These are phyloP conservation scores for Boletus pseudo-olivaceus DNA, from an alignment of 768 basidiomycete genomes.

Conservation along the genomic window DNA sequence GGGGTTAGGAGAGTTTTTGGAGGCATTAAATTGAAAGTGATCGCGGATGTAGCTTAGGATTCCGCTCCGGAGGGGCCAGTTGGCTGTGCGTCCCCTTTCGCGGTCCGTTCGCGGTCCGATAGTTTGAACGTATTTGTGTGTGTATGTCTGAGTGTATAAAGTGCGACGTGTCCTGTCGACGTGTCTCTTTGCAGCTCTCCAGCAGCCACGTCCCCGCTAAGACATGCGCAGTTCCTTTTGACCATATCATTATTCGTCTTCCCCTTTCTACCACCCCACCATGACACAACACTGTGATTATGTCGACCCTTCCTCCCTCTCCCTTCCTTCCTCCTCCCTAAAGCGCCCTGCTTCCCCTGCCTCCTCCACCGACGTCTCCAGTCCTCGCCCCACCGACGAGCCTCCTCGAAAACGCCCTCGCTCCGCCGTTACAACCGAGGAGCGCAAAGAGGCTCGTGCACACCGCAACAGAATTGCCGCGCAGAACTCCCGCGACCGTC, in stretches of 20 bases:
- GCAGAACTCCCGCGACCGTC: constrained; percentile 87
- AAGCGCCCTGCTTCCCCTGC: constrained; percentile 29
- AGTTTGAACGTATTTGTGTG: constrained; percentile 22
- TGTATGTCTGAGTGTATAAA: constrained; percentile 27
- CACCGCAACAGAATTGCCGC: constrained; percentile 93
- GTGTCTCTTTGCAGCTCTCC: constrained; percentile 19
- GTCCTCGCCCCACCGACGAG: constrained; percentile 25
- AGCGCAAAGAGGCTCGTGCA: constrained; percentile 83
- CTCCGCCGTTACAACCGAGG: constrained; percentile 59
- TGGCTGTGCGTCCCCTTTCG: neutral
- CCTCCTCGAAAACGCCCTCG: constrained; percentile 76
- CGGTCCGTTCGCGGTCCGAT: neutral
- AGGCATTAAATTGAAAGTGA: neutral
- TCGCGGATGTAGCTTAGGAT: neutral
- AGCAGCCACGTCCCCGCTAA: constrained; percentile 20
- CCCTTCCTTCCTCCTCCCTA: constrained; percentile 34
- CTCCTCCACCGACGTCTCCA: constrained; percentile 15
- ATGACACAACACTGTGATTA: constrained; percentile 30
- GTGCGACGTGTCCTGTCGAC: constrained; percentile 29
- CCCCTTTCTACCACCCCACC: neutral
- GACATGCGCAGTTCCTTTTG: constrained; percentile 13
- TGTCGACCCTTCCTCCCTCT: constrained; percentile 39
- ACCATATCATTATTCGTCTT: constrained; percentile 23
- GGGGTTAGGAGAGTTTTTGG: neutral
- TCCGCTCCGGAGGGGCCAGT: neutral